A percentile compares a stretch with the other conserved stretches of the same genome.
Evolutionary conservation across 2,329 filamentous ascomycete genomes (phyloP).

Genomic region (Juglanconis oblonga): DNA sequence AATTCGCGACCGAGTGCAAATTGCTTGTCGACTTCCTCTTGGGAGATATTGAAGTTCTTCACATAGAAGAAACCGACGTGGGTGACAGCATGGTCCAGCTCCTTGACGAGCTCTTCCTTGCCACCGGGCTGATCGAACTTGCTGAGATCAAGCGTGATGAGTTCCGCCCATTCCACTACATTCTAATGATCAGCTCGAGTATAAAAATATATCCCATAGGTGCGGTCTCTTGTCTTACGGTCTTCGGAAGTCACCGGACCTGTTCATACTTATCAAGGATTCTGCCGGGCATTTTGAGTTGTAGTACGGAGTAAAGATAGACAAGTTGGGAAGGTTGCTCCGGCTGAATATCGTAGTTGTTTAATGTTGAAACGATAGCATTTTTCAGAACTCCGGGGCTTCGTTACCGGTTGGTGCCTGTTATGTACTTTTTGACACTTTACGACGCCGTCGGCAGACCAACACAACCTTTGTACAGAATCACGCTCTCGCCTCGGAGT

Average conservation of each 20-base stretch:
- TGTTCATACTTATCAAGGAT: constrained; percentile 27
- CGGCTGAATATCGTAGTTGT: too few relatives aligned
- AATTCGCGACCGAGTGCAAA: constrained; percentile 59
- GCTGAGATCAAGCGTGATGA: constrained; percentile 28
- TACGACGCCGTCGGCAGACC: too few relatives aligned
- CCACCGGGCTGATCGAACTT: constrained; percentile 31
- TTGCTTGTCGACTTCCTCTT: constrained; percentile 56
- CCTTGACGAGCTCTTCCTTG: constrained; percentile 30
- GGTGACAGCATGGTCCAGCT: constrained; percentile 29
- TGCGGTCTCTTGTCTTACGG: constrained; percentile 17
- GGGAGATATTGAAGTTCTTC: constrained; percentile 57
- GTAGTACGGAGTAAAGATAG: background rate
- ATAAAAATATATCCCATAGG: background rate
- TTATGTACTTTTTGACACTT: too few relatives aligned
- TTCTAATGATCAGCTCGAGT: background rate
- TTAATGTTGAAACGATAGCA: too few relatives aligned
- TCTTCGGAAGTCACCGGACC: constrained; percentile 27
- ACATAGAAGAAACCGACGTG: constrained; percentile 55
- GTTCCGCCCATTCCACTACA: constrained; percentile 28
- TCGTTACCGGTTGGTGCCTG: too few relatives aligned
- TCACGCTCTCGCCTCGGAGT: too few relatives aligned
- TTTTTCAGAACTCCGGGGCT: too few relatives aligned
- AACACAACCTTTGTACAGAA: too few relatives aligned
- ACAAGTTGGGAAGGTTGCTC: background rate
- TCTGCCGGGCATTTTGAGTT: constrained; percentile 24